Evolutionary conservation across 2,329 filamentous ascomycete species (phyloP), one percentile per base, ranked within the genome.

Genomic region (Claviceps sp.): DNA sequence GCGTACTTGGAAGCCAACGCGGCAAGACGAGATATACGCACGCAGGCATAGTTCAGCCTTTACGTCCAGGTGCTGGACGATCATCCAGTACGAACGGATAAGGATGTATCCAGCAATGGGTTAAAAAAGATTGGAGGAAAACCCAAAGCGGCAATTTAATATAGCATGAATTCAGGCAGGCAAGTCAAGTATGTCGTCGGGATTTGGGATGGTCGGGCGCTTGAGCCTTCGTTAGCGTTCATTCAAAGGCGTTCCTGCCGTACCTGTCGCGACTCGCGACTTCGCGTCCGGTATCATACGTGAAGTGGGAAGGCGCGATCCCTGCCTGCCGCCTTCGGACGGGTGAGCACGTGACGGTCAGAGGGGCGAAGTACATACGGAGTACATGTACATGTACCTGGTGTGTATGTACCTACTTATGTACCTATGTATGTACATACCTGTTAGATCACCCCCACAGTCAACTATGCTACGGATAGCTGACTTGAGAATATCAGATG

Each of bases 21-120:
- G 54, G 6, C 11, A 5, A 16, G 29, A 55, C 23, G 11, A 51
- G 37, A 39, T 38, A 38, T 26, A 63, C 70, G 58, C 62, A 73
- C 71, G 71, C 70, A 67, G 71, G 71, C 71, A 73, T 73, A 52
- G 53, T 53, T 34, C 23, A 51, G 29, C 53, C 53, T 45, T 48
- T 14, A 43, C 17, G 36, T 47, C 36, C 37, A 51, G 39, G 16
- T 48, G 23, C 39, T 37, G 29, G 38, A 38, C 45, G 11, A 38
- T 43, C 45, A 47, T 48, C 29, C 23, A 43, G 39, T 39, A 16
- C 4, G 4, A n/a, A 16, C 38, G 29, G n/a, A 50, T 11, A 22
- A 39, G 8, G 20, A 14, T 36, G 23, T 17, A 22, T 23, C 23
- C 37, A 20, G 26, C 26, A 29, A 29, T 34, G 29, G 9, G 29